Evolutionary conservation across 2,329 filamentous ascomycete species (phyloP).

Genomic region (Cladophialophora carrionii): DNA sequence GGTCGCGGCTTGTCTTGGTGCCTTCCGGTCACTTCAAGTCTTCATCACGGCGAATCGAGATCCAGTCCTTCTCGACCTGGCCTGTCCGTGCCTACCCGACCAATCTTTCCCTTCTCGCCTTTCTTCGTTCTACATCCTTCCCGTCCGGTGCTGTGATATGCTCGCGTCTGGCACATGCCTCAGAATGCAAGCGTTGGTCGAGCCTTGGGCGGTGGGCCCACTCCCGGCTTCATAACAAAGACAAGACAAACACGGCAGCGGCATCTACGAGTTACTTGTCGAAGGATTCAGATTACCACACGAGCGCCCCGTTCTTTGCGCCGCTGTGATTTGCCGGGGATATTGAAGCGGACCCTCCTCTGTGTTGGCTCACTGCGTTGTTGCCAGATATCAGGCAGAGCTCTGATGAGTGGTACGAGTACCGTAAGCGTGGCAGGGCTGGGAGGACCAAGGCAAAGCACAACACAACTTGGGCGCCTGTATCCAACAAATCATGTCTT

Average conservation of each 20-base stretch:
- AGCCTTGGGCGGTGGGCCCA: constrained; percentile 4
- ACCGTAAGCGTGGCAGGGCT: constrained; percentile 8
- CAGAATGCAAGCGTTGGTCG: constrained; percentile 16
- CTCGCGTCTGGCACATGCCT: constrained; percentile 21
- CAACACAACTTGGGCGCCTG: constrained; percentile 22
- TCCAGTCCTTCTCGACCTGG: constrained; percentile 15
- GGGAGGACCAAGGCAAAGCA: constrained; percentile 7
- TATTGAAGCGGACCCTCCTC: constrained; percentile 9
- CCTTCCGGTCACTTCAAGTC: constrained; percentile 5
- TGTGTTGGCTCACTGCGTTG: constrained; percentile 18
- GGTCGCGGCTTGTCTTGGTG: background rate
- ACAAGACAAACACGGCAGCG: constrained; percentile 8
- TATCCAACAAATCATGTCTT: constrained; percentile 24
- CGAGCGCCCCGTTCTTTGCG: constrained; percentile 15
- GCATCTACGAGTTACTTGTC: constrained; percentile 16
- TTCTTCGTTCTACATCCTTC: constrained; percentile 13
- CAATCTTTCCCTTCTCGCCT: constrained; percentile 7
- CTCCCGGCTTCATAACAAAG: background rate
- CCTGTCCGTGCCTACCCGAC: constrained; percentile 23
- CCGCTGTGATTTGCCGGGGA: constrained; percentile 23
- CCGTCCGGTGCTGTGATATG: constrained; percentile 27
- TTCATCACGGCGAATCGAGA: constrained; percentile 25
- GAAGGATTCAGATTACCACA: constrained; percentile 24
- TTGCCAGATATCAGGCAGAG: constrained; percentile 25
- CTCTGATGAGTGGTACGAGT: constrained; percentile 14